A percentile compares a stretch with the other conserved stretches of the same genome.
Evolutionary conservation across 2,329 filamentous ascomycete genomes (phyloP).

Genomic region (Rhynchosporium secalis): DNA sequence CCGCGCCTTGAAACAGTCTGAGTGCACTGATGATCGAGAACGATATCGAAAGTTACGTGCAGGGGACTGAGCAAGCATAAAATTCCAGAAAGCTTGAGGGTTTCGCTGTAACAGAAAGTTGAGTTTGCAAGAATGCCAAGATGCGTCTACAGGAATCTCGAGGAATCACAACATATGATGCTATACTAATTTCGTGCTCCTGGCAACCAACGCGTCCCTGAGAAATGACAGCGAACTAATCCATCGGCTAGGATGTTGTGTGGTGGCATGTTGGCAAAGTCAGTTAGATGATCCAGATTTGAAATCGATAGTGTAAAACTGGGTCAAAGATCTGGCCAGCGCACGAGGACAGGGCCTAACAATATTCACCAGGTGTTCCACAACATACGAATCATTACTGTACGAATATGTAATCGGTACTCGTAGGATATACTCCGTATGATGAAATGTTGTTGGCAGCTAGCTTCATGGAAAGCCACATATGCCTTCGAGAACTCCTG

Average conservation of each 20-base stretch:
- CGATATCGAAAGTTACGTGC: slow-evolving; percentile 19
- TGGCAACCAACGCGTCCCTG: slow-evolving; percentile 18
- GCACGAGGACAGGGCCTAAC: neutral
- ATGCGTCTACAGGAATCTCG: neutral
- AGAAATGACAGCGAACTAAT: slow-evolving; percentile 14
- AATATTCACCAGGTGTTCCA: neutral
- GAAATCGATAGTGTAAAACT: slow-evolving; percentile 12
- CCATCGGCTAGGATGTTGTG: neutral
- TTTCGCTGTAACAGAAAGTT: slow-evolving; percentile 10
- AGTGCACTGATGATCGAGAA: slow-evolving; percentile 19
- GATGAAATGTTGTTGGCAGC: too few species aligned
- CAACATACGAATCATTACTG: neutral
- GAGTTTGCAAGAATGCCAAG: neutral
- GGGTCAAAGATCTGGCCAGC: neutral
- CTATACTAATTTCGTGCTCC: slow-evolving; percentile 21
- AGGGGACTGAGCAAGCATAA: slow-evolving; percentile 21
- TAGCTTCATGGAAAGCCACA: too few species aligned
- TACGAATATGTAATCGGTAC: slow-evolving; percentile 5
- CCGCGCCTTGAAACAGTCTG: slow-evolving; percentile 26
- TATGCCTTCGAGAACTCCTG: too few species aligned
- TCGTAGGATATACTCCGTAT: too few species aligned
- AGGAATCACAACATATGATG: neutral
- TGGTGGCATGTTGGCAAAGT: slow-evolving; percentile 9
- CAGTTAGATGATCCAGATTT: slow-evolving; percentile 9
- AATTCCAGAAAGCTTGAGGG: slow-evolving; percentile 24